phyloP scores from a whole-genome alignment of 2,329 filamentous ascomycete genomes.

The Verticillium tricorpus region DNA sequence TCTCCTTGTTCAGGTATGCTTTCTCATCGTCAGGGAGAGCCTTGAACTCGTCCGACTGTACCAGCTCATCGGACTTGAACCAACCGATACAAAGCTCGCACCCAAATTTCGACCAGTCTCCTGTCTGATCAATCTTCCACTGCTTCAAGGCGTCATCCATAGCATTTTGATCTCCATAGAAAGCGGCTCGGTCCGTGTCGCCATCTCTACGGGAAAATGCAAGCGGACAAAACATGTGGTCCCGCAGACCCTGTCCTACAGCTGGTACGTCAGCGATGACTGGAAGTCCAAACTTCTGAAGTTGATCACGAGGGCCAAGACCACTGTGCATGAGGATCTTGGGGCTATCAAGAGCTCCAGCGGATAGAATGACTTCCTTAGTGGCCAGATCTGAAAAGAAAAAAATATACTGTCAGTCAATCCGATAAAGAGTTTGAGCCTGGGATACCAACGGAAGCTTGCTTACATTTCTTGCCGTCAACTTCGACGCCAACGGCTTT shows the following conservation, averaged over 20 bases:
- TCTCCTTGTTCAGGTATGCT: slow-evolving; percentile 38
- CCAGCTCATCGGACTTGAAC: slow-evolving; percentile 37
- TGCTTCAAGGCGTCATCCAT: slow-evolving; percentile 41
- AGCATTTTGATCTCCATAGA: slow-evolving; percentile 36
- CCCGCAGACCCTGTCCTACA: slow-evolving; percentile 35
- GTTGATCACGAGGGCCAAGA: slow-evolving; percentile 30
- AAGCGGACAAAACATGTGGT: slow-evolving; percentile 33
- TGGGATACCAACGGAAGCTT: neutral
- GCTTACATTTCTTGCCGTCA: slow-evolving; percentile 32
- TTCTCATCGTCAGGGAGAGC: slow-evolving; percentile 38
- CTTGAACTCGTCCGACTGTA: slow-evolving; percentile 41
- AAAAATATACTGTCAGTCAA: too few relatives aligned
- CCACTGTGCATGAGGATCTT: slow-evolving; percentile 41
- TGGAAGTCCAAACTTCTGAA: slow-evolving; percentile 28
- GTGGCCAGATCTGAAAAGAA: neutral
- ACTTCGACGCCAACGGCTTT: slow-evolving; percentile 40
- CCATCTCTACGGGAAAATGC: slow-evolving; percentile 33
- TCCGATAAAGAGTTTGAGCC: too few relatives aligned
- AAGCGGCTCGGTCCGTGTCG: slow-evolving; percentile 36
- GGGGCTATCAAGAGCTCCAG: slow-evolving; percentile 35
- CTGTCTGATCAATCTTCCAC: slow-evolving; percentile 39
- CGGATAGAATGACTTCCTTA: slow-evolving; percentile 39
- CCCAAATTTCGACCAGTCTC: slow-evolving; percentile 32
- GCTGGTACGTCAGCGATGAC: slow-evolving; percentile 26
- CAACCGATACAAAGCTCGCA: slow-evolving; percentile 36